Evolutionary conservation across 176 grass and related monocot genomes (phyloP), one percentile per base, ranked within the genome.

Genomic region (Carex scoparia): DNA sequence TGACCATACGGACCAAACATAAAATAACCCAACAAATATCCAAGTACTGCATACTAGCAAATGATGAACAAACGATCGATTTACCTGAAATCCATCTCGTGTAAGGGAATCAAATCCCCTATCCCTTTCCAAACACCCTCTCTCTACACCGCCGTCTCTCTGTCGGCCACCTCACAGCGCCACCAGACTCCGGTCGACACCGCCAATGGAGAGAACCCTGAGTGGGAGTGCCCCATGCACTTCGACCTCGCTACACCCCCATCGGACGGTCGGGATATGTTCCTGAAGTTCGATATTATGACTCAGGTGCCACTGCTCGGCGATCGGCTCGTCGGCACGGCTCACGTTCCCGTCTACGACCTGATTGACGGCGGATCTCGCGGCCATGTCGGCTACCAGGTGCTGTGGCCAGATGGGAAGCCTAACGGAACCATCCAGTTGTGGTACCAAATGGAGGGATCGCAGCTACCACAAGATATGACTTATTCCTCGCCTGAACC

Each of bases 401-500:
- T 94, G 46, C 32, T 83, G 56, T 66, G 59, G 61, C 65, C 92
- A 48, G 89, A 91, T 56, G 85, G 92, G 5, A 94, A 87, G 84
- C 37, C 92, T 12, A 94, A 94, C 58, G 92, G 92, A 56, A 94
- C 65, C 56, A 85, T 94, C 79, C 88, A 56, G 12, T 89, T 94
- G 69, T 84, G 63, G 8, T 73, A 62, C 69, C 72, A 1, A 83
- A 58, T 54, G 48, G 73, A 81, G 68, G 56, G 88, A 51, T 86
- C 27, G 84, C 84, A 85, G 69, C 54, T 60, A 81, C 40, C 62
- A 11, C 33, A 4, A 60, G 12, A 18, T 35, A 35, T 46, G 33
- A 4, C 61, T 51, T 65, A 58, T 16, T 75, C 30, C 67, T 54
- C 44, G 8, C 18, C 67, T 40, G 46, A 74, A 75, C 49, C 56